These are phyloP conservation scores for Trametes villosa DNA, from an alignment of 768 basidiomycete genomes.

Conservation along the genomic window DNA sequence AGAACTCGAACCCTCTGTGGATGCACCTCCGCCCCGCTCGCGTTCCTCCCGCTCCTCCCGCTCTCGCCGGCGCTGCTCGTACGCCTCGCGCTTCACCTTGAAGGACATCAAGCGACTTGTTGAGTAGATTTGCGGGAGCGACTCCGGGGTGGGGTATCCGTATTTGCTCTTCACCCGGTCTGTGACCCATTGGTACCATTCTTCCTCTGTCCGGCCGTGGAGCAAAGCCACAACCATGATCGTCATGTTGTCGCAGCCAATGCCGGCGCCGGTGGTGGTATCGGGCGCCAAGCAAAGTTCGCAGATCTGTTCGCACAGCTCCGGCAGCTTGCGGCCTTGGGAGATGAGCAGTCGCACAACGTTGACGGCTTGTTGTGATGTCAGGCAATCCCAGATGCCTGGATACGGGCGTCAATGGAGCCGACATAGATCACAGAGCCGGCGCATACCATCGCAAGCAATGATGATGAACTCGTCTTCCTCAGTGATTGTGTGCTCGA, in stretches of 20 bases:
- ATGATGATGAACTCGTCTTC: slow-evolving; percentile 98
- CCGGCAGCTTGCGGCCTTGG: slow-evolving; percentile 74
- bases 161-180: slow-evolving; percentile 77
- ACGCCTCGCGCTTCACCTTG: slow-evolving; percentile 62
- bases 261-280: slow-evolving; percentile 85
- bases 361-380: slow-evolving; percentile 91
- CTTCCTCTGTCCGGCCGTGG: slow-evolving; percentile 83
- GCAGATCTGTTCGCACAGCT: slow-evolving; percentile 90
- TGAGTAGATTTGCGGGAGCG: slow-evolving; percentile 78
- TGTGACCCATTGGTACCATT: slow-evolving; percentile 91
- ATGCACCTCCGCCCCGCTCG: slow-evolving; percentile 10
- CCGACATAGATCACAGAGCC: not conserved
- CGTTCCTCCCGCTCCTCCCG: slow-evolving; percentile 23
- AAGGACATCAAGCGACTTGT: slow-evolving; percentile 64
- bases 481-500: slow-evolving; percentile 73
- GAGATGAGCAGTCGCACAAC: slow-evolving; percentile 83
- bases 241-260: slow-evolving; percentile 99
- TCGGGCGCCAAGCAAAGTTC: slow-evolving; percentile 94
- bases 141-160: slow-evolving; percentile 78
- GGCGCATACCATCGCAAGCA: slow-evolving; percentile 87
- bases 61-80: slow-evolving; percentile 48
- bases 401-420: slow-evolving; percentile 16
- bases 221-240: slow-evolving; percentile 88
- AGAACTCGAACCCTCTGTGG: slow-evolving; percentile 24
- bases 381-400: slow-evolving; percentile 99